Evolutionary conservation across 2,329 filamentous ascomycete species (phyloP), one percentile per base, ranked within the genome.

Genomic region (Fusarium staphyleae): DNA sequence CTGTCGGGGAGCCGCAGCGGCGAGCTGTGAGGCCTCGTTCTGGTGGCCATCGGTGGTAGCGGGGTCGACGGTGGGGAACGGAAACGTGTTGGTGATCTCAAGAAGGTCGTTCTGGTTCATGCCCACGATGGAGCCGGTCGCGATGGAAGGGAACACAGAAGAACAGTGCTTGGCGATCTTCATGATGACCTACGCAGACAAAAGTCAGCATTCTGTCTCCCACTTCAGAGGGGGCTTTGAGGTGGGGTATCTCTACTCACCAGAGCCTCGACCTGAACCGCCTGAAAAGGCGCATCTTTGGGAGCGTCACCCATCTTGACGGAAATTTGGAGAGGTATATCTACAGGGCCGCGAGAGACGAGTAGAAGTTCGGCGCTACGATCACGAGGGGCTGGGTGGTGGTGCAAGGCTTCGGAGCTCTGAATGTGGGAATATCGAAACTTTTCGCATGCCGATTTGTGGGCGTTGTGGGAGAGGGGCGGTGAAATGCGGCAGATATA

Each of bases 91-190:
- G 67, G 95, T 98, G 78, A 98, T 81, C 78, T 98, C 88, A 59
- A 98, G 85, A 55, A 87, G 82, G 62, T 86, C 85, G 63, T 89
- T 86, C 69, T 85, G 85, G 76, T 98, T 93, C 90, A 98, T 93
- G 68, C 95, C 95, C 55, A 97, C 92, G 57, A 97, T 85, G 59
- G 89, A 91, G 59, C 93, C 93, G 49, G 93, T 97, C 51, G 92
- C 91, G 50, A 87, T 87, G 45, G 91, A 93, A 41, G 93, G 93
- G 79, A 96, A 97, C 48, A 85, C 84, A 69, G 90, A 85, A 52
- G 91, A 89, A 79, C 90, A 91, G 81, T 97, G 93, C 79, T 96
- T 97, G 77, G 96, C 93, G 74, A 98, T 93, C 82, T 97, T 96
- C 89, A 97, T 93, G 67, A 96, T 90, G 70, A 96, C 90, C 90